Evolutionary conservation across 129 eudicot species (phyloP).

Genomic region (Kitagawia praeruptora): DNA sequence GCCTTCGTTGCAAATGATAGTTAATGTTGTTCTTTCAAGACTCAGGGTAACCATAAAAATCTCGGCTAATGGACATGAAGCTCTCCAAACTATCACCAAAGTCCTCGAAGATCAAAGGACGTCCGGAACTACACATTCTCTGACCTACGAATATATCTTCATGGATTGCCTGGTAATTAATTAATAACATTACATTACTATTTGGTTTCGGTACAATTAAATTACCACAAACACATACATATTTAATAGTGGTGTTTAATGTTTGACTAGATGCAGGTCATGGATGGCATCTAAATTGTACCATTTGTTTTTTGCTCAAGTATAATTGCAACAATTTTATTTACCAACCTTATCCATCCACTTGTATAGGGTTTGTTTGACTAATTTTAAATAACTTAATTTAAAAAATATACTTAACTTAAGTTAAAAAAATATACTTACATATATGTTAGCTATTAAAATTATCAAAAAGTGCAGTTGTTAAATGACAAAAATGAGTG

Average conservation of each 20-base stretch:
- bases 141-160: constrained; percentile 45
- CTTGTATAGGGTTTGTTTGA: no score
- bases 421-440: no score
- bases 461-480: no score
- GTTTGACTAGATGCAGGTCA: constrained; percentile 28
- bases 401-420: no score
- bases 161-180: constrained; percentile 55
- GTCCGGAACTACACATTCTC: constrained; percentile 18
- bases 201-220: no score
- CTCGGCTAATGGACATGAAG: constrained; percentile 45
- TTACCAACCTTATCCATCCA: no score
- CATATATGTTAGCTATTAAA: no score
- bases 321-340: no score
- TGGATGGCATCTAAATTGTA: constrained; percentile 25
- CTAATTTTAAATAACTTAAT: no score
- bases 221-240: neutral
- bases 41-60: constrained; percentile 22
- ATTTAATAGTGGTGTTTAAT: neutral
- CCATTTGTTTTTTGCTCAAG: no score
- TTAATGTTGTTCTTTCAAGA: constrained; percentile 14
- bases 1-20: constrained; percentile 18
- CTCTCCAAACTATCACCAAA: constrained; percentile 24
- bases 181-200: no score
- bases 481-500: no score
- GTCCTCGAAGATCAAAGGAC: constrained; percentile 26